Evolutionary conservation across 345 rosid genomes (phyloP), one percentile per base, ranked within the genome.

Genomic region (Salix brachista): DNA sequence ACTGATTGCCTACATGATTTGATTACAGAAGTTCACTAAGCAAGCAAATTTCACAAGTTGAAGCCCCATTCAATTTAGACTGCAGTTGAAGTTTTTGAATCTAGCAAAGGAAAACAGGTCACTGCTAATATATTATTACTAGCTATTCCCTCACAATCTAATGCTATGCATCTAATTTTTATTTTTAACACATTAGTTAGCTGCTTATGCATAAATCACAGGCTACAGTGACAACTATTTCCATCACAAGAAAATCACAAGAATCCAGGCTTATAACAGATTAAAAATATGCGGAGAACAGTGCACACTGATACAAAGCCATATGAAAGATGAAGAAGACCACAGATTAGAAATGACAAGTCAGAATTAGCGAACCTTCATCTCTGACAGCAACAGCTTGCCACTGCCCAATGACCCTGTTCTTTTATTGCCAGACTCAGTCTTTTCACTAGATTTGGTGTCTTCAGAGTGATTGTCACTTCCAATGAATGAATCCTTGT

Each of bases 351-450:
- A 72, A 48, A 37, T 42, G n/a, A n/a, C 18, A 19, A 42, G 60
- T 41, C 67, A 75, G 69, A 77, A 68, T 61, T 61, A 58, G 39
- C 81, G 60, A 84, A 89, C 96, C 90, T 81, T 79, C 58, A 77
- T 39, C 70, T 75, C 37, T 48, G 80, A 84, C 39, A 68, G 64
- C 46, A 71, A 72, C 50, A 78, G 77, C 77, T 64, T 60, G 56
- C 79, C 75, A 71, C 54, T 71, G 14, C 41, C 76, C 73, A 77
- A 68, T 21, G 86, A 79, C 11, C 79, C 75, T 69, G 78, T 78
- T 82, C 81, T 83, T 28, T 39, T 71, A 77, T 75, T 78, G 67
- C 77, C 79, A 62, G 77, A 52, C 69, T 72, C 42, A 21, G 56
- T 65, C 72, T 65, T 78, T 75, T 44, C 50, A 44, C 76, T 78